Percentiles rank a stretch among this genome's conserved stretches.
These are phyloP conservation scores for Podosphaera leucotricha DNA, from an alignment of 2,329 filamentous ascomycete genomes.

Conservation along the genomic window DNA sequence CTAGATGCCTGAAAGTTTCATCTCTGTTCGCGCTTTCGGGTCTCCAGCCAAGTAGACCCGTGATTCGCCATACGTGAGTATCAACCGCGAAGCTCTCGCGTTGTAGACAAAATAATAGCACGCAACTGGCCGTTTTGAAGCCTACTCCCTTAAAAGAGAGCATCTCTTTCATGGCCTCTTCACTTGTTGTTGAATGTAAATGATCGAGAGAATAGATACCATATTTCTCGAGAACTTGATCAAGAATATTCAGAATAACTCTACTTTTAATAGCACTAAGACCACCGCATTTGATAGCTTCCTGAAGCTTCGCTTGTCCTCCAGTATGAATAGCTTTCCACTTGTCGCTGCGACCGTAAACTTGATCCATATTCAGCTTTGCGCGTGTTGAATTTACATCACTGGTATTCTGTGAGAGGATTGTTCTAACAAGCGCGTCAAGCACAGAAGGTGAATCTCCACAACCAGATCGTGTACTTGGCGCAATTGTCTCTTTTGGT, in stretches of 20 bases:
- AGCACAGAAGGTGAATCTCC: conserved; percentile 31
- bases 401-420: conserved; percentile 27
- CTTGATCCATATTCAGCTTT: conserved; percentile 37
- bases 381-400: conserved; percentile 34
- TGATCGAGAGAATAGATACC: conserved; percentile 33
- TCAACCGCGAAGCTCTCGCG: conserved; percentile 32
- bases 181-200: conserved; percentile 20
- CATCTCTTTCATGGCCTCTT: conserved; percentile 27
- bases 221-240: conserved; percentile 31
- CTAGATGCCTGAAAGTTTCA: conserved; percentile 28
- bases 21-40: conserved; percentile 25
- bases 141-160: conserved; percentile 28
- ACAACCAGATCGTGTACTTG: conserved; percentile 44
- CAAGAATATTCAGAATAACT: conserved; percentile 37
- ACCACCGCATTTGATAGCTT: conserved; percentile 40
- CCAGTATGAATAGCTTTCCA: conserved; percentile 47
- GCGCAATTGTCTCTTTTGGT: conserved; percentile 44
- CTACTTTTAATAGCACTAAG: conserved; percentile 46
- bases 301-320: conserved; percentile 29
- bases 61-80: conserved; percentile 30
- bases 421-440: conserved; percentile 28
- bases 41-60: conserved; percentile 29
- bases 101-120: conserved; percentile 30
- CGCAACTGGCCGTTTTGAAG: conserved; percentile 32
- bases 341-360: conserved; percentile 49